Evolutionary conservation across 192 early-diverging fungal species (phyloP), one percentile per base, ranked within the genome.

Genomic region (Physocladia obscura): DNA sequence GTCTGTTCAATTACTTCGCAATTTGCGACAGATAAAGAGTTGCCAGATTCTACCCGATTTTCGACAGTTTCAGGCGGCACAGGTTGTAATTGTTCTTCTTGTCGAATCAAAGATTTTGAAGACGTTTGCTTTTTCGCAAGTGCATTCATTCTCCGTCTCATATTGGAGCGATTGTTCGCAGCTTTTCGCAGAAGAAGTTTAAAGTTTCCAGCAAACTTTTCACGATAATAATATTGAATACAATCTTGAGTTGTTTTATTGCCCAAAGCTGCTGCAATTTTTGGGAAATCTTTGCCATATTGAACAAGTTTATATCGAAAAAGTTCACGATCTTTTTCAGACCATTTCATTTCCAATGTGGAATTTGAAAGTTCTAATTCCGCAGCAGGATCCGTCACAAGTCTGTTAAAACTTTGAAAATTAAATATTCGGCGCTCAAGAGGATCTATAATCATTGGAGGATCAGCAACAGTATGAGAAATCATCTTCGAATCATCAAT

Each of bases 221-320:
- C 76, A 4, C 79, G 75, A 58, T 85, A 85, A 59, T 80, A 85
- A 57, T 79, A 85, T 13, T 77, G 38, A 6, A 85, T 73, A 54
- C 77, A 79, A 24, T 85, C 81, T 26, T 68, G 49, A 1, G 75
- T 73, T 5, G 76, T 73, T 61, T 85, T 85, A 29, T 31, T 59
- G 11, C 69, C 73, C 21, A 85, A 35, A 4, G 49, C 24, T 0
- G 26, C 24, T 5, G 77, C 39, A 63, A 85, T 85, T 35, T 75
- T 76, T 32, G 61, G 72, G 60, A 85, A 85, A 64, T 74, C 60
- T 58, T 85, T 85, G 22, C 80, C 81, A 54, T 71, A 78, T 39
- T 68, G 62, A 3, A 62, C 40, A 2, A 85, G 39, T 67, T 77
- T 76, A 17, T 63, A 24, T 39, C 62, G 49, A 64, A 85, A 81